phyloP scores from a whole-genome alignment of 352 stramenopile species.

The Pythium dissimile region DNA sequence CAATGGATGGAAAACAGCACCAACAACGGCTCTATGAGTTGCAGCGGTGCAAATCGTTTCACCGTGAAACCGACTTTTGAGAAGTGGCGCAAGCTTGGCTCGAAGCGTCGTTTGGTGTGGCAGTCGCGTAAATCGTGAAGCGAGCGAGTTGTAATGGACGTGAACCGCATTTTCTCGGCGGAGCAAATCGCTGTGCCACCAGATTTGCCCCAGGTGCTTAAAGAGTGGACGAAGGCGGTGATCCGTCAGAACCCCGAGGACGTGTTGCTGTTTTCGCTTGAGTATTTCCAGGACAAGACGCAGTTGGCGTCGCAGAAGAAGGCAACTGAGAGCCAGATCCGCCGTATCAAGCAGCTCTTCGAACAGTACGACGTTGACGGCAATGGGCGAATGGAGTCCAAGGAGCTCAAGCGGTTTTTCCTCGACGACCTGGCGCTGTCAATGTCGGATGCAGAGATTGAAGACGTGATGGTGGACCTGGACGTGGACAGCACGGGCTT shows the following conservation, averaged over 20 bases:
- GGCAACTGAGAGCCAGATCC: constrained; percentile 59
- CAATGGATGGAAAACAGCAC: constrained; percentile 25
- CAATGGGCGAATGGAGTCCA: constrained; percentile 76
- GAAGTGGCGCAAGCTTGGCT: too few relatives aligned
- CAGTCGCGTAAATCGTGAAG: background rate
- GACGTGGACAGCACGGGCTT: constrained; percentile 77
- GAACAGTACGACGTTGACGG: constrained; percentile 79
- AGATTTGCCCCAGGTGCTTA: constrained; percentile 83
- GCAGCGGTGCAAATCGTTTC: too few relatives aligned
- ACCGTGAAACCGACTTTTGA: too few relatives aligned
- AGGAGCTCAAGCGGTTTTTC: constrained; percentile 64
- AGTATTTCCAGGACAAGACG: constrained; percentile 85
- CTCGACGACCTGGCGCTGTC: constrained; percentile 57
- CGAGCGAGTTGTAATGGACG: constrained; percentile 57
- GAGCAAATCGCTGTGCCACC: constrained; percentile 90
- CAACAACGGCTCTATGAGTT: too few relatives aligned
- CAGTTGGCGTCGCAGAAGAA: constrained; percentile 56
- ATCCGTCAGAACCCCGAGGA: constrained; percentile 77
- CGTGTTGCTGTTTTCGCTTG: constrained; percentile 74
- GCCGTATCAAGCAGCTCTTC: constrained; percentile 68
- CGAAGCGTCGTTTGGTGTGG: background rate
- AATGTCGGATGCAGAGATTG: constrained; percentile 53
- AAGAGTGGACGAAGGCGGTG: constrained; percentile 90
- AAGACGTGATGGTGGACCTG: constrained; percentile 66
- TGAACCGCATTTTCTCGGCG: constrained; percentile 91